Conservation (phyloP, 2,329 filamentous ascomycete species). For the Alternaria metachromatica region DNA sequence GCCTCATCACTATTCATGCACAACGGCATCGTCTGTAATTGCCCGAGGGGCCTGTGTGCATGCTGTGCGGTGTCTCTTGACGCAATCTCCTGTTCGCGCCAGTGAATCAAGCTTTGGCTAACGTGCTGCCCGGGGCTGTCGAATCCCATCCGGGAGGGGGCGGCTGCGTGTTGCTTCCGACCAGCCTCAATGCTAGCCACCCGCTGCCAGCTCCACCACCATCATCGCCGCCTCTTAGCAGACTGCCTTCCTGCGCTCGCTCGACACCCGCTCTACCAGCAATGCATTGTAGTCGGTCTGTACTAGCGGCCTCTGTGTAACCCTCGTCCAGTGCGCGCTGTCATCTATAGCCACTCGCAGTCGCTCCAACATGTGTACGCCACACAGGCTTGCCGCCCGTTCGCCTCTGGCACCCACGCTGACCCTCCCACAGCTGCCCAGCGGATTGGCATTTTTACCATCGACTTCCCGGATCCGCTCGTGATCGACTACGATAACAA, state of each 20-base stretch:
- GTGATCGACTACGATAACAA: slow-evolving; percentile 38
- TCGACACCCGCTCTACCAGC: slow-evolving; percentile 2
- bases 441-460: slow-evolving; percentile 45
- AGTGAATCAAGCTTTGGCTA: slow-evolving; percentile 35
- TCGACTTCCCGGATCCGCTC: slow-evolving; percentile 45
- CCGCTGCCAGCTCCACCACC: slow-evolving; percentile 1
- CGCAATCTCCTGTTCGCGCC: slow-evolving; percentile 9
- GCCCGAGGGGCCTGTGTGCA: neutral
- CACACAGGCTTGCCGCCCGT: slow-evolving; percentile 14
- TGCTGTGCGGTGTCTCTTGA: neutral
- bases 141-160: slow-evolving; percentile 5
- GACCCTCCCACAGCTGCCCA: slow-evolving; percentile 38
- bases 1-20: neutral
- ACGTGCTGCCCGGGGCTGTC: slow-evolving; percentile 17
- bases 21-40: neutral
- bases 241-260: neutral
- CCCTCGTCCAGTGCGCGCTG: slow-evolving; percentile 10
- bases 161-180: slow-evolving; percentile 8
- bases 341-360: neutral
- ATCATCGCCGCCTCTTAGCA: neutral
- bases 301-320: slow-evolving; percentile 19
- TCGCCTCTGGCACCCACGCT: slow-evolving; percentile 1
- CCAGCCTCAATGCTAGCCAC: slow-evolving; percentile 25
- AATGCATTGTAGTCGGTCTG: slow-evolving; percentile 22
- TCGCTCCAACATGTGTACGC: slow-evolving; percentile 50